Evolutionary conservation across 208 protist species (phyloP), one percentile per base, ranked within the genome.

Genomic region (Trypanosoma rangeli): DNA sequence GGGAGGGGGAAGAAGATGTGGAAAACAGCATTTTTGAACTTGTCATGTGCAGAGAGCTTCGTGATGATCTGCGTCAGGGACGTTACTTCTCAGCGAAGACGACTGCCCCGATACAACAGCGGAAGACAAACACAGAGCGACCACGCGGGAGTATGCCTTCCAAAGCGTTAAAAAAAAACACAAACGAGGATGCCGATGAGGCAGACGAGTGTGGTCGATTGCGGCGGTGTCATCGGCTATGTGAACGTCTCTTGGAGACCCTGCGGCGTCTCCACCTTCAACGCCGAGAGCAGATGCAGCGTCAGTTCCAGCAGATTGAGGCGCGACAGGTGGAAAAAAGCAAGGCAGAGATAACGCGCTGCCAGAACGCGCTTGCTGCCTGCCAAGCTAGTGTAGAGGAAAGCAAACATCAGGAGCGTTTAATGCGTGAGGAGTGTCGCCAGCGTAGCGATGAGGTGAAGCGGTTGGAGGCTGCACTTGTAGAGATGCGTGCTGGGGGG

Each of bases 361-460:
- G 71, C 28, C 57, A 74, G 3, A 71, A 83, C 3, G 70, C 71
- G 50, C 74, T 83, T 50, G 63, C 53, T 8, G 49, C 76, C 0
- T 71, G 76, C 37, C 70, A 82, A 70, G 62, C 56, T 49, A 61
- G 55, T 8, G 73, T 85, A n/a, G 73, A 64, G 20, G 57, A 60
- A 15, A 50, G 46, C 37, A 65, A 61, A 13, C 46, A 66, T 26
- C 20, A 66, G 26, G 16, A 61, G 42, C 46, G 64, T 22, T 52
- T 44, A 39, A 4, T 67, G 31, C 29, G 20, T 26, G 50, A 64
- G 1, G 52, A 73, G n/a, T 73, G 33, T 54, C 48, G 18, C 22
- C 44, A 39, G 37, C 52, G 57, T 72, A 50, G 42, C 39, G 49
- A 49, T 66, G 74, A 76, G 79, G 39, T 68, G 15, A 16, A 67